These are phyloP conservation scores for Elaeis oleifera DNA, from an alignment of 202 grass and related monocot species.

Conservation along the genomic window DNA sequence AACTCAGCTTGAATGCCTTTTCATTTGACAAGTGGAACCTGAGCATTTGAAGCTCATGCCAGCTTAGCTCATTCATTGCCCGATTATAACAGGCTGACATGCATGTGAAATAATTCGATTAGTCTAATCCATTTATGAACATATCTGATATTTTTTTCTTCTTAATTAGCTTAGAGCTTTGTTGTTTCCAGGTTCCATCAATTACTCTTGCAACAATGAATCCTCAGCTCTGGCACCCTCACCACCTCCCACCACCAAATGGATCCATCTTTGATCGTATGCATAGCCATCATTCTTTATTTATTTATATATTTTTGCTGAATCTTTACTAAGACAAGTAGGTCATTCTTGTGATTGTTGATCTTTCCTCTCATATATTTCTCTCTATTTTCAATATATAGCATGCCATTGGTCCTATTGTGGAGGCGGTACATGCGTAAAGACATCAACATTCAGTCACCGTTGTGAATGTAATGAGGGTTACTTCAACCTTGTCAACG, in stretches of 20 bases:
- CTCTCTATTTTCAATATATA: constrained; percentile 16
- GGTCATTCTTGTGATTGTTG: not conserved
- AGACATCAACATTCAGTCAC: constrained; percentile 41
- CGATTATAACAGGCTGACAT: too few species aligned
- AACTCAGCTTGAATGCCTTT: too few species aligned
- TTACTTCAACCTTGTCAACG: constrained; percentile 68
- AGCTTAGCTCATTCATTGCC: too few species aligned
- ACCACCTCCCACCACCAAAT: constrained; percentile 28
- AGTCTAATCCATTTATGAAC: not conserved
- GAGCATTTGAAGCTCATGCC: too few species aligned
- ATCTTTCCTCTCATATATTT: not conserved
- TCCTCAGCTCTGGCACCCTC: constrained; percentile 21
- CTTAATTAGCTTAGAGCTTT: not conserved
- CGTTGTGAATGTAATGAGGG: constrained; percentile 56
- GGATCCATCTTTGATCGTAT: constrained; percentile 56
- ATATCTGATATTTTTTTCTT: not conserved
- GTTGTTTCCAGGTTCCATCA: constrained; percentile 50
- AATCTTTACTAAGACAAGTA: not conserved
- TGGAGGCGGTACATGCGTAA: constrained; percentile 52
- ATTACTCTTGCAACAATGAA: constrained; percentile 45
- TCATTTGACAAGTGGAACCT: too few species aligned
- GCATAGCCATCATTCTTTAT: not conserved
- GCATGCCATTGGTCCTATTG: constrained; percentile 67
- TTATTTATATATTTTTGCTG: not conserved
- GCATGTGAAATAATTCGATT: too few species aligned